phyloP scores from a whole-genome alignment of 2,329 filamentous ascomycete genomes.

The Aspergillus floridensis region DNA sequence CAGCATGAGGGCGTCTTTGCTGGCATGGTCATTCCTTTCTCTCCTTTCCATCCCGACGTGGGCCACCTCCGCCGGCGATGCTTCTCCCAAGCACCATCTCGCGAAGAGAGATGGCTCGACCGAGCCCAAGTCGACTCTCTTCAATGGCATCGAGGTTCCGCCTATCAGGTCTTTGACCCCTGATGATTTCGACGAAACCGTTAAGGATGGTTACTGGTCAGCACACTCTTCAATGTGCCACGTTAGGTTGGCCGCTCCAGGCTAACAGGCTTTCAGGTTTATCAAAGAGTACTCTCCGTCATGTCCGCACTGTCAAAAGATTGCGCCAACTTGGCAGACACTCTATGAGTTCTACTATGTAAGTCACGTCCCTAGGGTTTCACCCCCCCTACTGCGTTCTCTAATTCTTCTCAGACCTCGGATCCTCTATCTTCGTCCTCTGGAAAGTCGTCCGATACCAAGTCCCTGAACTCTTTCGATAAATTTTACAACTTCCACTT shows the following conservation, averaged over 20 bases:
- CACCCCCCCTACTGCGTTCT: neutral
- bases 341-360: slow-evolving; percentile 86
- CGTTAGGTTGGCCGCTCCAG: neutral
- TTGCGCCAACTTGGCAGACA: slow-evolving; percentile 85
- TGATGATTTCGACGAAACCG: slow-evolving; percentile 48
- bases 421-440: slow-evolving; percentile 60
- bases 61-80: slow-evolving; percentile 27
- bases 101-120: slow-evolving; percentile 27
- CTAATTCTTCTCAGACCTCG: slow-evolving; percentile 61
- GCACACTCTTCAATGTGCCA: slow-evolving; percentile 14
- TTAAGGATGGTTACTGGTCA: slow-evolving; percentile 53
- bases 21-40: slow-evolving; percentile 39
- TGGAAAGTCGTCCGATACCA: slow-evolving; percentile 49
- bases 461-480: slow-evolving; percentile 66
- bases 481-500: slow-evolving; percentile 89
- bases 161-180: slow-evolving; percentile 49
- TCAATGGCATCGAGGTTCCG: slow-evolving; percentile 54
- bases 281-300: slow-evolving; percentile 54
- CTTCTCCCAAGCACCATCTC: slow-evolving; percentile 20
- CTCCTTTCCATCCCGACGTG: slow-evolving; percentile 35
- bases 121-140: slow-evolving; percentile 40
- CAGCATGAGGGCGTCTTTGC: slow-evolving; percentile 40
- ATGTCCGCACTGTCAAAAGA: slow-evolving; percentile 70
- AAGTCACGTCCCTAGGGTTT: slow-evolving; percentile 16
- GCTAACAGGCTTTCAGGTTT: slow-evolving; percentile 41